Conservation (phyloP, 179 eudicot species). For the Silene coronaria region DNA sequence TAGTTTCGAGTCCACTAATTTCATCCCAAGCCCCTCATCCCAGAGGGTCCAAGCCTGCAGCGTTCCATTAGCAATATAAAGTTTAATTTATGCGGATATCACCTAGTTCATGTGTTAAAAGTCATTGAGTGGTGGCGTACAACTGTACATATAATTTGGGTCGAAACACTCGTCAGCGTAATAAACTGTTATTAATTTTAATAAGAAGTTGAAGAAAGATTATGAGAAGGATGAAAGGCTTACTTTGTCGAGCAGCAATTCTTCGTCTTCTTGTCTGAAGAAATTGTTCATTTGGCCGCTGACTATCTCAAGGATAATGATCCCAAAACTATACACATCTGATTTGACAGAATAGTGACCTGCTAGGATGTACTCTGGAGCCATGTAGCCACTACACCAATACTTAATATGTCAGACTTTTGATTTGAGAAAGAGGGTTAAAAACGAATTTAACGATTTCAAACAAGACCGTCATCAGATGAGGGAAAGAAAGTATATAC, state of each 20-base stretch:
- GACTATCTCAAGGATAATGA: slow-evolving; percentile 27
- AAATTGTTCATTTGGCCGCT: slow-evolving; percentile 26
- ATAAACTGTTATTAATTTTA: not conserved
- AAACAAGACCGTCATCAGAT: too few species aligned
- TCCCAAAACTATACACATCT: slow-evolving; percentile 31
- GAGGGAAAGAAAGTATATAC: slow-evolving; percentile 7
- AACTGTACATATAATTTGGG: too few species aligned
- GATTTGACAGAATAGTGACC: slow-evolving; percentile 27
- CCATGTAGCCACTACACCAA: slow-evolving; percentile 30
- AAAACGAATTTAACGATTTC: too few species aligned
- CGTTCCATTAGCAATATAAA: too few species aligned
- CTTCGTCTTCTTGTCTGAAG: slow-evolving; percentile 15
- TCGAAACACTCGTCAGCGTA: not conserved
- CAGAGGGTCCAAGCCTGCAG: slow-evolving; percentile 48
- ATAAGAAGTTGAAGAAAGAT: not conserved
- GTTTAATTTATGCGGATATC: not conserved
- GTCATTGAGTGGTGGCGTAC: too few species aligned
- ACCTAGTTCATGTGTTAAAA: too few species aligned
- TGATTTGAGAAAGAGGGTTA: too few species aligned
- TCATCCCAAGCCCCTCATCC: slow-evolving; percentile 29
- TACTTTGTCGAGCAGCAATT: slow-evolving; percentile 22
- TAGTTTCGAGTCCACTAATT: slow-evolving; percentile 32
- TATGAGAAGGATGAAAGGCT: not conserved
- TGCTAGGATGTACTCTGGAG: slow-evolving; percentile 28
- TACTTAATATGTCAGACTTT: not conserved